A percentile compares a stretch with the other conserved stretches of the same genome.
phyloP scores from a whole-genome alignment of 2,329 filamentous ascomycete species.

The Periconia digitata region DNA sequence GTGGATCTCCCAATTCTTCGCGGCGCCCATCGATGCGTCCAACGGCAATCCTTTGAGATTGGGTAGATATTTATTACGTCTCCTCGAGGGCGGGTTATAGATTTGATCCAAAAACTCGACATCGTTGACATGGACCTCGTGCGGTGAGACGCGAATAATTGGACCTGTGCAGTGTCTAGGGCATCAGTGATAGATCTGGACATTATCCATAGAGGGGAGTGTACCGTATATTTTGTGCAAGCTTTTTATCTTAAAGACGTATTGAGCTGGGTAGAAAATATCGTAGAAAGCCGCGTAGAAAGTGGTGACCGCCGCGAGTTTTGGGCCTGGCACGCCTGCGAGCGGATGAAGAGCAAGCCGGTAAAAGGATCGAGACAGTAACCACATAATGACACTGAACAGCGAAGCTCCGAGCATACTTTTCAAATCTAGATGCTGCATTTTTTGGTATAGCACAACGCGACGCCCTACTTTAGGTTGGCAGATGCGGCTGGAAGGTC shows the following conservation, averaged over 20 bases:
- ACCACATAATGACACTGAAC: too few species aligned
- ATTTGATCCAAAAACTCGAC: constrained; percentile 3
- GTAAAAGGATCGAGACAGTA: too few species aligned
- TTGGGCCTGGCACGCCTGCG: constrained; percentile 10
- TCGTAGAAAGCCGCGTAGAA: constrained; percentile 12
- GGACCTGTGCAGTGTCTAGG: too few species aligned
- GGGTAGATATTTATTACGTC: not conserved
- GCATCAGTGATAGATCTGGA: too few species aligned
- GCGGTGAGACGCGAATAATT: constrained; percentile 2
- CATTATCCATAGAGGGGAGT: too few species aligned
- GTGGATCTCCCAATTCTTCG: not conserved
- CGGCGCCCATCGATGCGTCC: not conserved
- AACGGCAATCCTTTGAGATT: too few species aligned
- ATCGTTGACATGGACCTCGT: constrained; percentile 13
- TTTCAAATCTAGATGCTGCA: too few species aligned
- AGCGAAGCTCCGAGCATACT: too few species aligned
- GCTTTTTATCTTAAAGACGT: constrained; percentile 4
- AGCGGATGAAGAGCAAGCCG: constrained; percentile 8
- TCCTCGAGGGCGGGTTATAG: not conserved
- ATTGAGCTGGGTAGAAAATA: constrained; percentile 1
- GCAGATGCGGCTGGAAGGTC: too few species aligned
- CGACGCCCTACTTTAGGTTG: too few species aligned
- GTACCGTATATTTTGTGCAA: constrained; percentile 10
- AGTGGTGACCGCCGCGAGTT: constrained; percentile 9
- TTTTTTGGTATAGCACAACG: too few species aligned